phyloP scores from a whole-genome alignment of 208 protist genomes.

The Trypanosomatidae sp. region DNA sequence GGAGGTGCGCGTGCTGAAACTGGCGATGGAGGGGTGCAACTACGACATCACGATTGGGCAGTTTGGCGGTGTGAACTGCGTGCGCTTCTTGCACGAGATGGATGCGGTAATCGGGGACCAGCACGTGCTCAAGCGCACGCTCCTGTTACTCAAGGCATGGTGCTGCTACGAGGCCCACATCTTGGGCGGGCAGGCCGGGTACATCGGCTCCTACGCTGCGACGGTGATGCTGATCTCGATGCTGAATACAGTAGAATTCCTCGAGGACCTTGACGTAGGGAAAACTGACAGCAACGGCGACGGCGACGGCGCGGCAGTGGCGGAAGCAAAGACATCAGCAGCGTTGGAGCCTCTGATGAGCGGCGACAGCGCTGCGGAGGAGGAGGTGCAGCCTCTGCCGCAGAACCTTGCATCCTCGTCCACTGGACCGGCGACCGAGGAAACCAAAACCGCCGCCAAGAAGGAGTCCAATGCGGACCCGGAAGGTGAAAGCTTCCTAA shows the following conservation, averaged over 20 bases:
- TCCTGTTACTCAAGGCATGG: conserved; percentile 92
- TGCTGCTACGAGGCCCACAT: conserved; percentile 90
- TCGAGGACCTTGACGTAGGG: conserved; percentile 58
- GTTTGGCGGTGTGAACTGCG: conserved; percentile 86
- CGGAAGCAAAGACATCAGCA: conserved; percentile 1
- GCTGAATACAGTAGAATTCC: conserved; percentile 85
- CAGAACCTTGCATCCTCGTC: conserved; percentile 21
- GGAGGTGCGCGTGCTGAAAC: conserved; percentile 87
- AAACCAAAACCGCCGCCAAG: not conserved
- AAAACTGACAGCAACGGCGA: not conserved
- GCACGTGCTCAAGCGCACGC: conserved; percentile 90
- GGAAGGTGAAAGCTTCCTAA: not conserved
- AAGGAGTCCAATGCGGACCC: not conserved
- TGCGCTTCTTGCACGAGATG: conserved; percentile 89
- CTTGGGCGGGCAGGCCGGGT: conserved; percentile 86
- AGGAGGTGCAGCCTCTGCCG: conserved; percentile 4
- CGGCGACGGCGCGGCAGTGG: not conserved
- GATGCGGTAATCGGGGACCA: conserved; percentile 74
- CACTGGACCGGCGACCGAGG: not conserved
- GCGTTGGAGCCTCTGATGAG: not conserved
- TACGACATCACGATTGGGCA: conserved; percentile 92
- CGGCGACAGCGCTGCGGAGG: not conserved
- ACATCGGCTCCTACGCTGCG: conserved; percentile 89
- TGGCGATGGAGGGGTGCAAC: conserved; percentile 83
- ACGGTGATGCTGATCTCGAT: conserved; percentile 92